These are phyloP conservation scores for Phialophora verrucosa DNA, from an alignment of 2,329 filamentous ascomycete species.

Conservation along the genomic window DNA sequence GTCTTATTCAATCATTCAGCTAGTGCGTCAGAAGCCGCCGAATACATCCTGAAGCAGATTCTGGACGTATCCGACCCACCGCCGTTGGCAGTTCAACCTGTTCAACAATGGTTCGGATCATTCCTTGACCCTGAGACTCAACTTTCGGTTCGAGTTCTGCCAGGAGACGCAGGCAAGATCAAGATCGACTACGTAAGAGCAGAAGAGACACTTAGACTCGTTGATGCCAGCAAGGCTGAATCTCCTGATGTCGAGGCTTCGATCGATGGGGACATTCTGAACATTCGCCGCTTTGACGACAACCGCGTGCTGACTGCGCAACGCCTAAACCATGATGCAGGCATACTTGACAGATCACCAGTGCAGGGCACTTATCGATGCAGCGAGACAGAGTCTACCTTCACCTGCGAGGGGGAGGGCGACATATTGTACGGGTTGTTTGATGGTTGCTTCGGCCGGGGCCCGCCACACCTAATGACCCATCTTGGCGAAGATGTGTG, in stretches of 20 bases:
- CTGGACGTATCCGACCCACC: constrained; percentile 39
- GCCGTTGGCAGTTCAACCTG: constrained; percentile 26
- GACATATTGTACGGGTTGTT: constrained; percentile 52
- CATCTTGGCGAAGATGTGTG: constrained; percentile 51
- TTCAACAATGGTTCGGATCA: constrained; percentile 44
- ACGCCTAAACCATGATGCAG: constrained; percentile 28
- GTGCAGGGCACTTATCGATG: constrained; percentile 46
- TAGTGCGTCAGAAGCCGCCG: constrained; percentile 40
- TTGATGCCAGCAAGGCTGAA: constrained; percentile 28
- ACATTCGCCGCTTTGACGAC: constrained; percentile 42
- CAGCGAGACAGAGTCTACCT: constrained; percentile 47
- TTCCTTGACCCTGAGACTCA: constrained; percentile 45
- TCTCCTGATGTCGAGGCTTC: constrained; percentile 40
- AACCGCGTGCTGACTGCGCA: constrained; percentile 42
- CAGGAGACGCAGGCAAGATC: constrained; percentile 39
- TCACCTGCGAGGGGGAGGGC: constrained; percentile 46
- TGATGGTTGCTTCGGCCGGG: constrained; percentile 50
- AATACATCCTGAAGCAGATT: constrained; percentile 44
- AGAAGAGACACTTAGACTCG: constrained; percentile 38
- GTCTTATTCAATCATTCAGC: constrained; percentile 51
- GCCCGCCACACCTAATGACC: constrained; percentile 47
- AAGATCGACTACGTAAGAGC: constrained; percentile 43
- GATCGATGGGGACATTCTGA: constrained; percentile 44
- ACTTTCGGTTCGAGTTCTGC: constrained; percentile 4
- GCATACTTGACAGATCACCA: constrained; percentile 18